phyloP scores from a whole-genome alignment of 352 stramenopile genomes.

The Aphanomyces euteiches region DNA sequence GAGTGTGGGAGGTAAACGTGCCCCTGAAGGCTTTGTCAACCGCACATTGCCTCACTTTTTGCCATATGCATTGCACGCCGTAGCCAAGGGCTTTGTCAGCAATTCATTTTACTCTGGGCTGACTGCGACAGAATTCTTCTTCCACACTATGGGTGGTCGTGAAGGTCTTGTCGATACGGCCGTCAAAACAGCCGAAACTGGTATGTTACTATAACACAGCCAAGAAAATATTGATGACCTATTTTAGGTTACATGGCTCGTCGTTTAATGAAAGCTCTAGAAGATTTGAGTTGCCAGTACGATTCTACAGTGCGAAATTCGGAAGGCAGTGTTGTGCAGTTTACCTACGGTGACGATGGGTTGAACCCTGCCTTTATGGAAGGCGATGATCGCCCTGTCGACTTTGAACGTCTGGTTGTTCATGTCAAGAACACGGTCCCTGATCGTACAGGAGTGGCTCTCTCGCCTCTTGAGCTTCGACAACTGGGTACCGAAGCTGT shows the following conservation, averaged over 20 bases:
- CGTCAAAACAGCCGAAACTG: conserved; percentile 98
- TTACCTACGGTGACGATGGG: conserved; percentile 99
- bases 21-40: conserved; percentile 98
- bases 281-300: conserved; percentile 96
- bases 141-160: conserved; percentile 99
- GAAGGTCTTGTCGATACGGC: conserved; percentile 99
- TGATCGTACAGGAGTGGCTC: conserved; percentile 55
- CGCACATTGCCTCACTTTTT: conserved; percentile 97
- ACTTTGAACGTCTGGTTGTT: conserved; percentile 93
- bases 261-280: conserved; percentile 97
- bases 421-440: conserved; percentile 84
- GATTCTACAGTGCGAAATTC: conserved; percentile 89
- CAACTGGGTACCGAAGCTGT: conserved; percentile 81
- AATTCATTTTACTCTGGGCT: conserved; percentile 99
- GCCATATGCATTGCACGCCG: conserved; percentile 90
- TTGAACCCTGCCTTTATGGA: conserved; percentile 98
- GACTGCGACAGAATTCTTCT: conserved; percentile 99
- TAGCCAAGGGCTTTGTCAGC: conserved; percentile 98
- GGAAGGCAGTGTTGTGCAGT: conserved; percentile 94
- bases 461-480: conserved; percentile 83
- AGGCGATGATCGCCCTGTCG: conserved; percentile 91
- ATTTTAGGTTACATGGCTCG: conserved; percentile 96
- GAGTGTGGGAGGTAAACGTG: conserved; percentile 96
- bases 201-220: neutral
- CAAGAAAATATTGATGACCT: neutral